phyloP scores from a whole-genome alignment of 768 basidiomycete genomes.

The Hericium alpestre region DNA sequence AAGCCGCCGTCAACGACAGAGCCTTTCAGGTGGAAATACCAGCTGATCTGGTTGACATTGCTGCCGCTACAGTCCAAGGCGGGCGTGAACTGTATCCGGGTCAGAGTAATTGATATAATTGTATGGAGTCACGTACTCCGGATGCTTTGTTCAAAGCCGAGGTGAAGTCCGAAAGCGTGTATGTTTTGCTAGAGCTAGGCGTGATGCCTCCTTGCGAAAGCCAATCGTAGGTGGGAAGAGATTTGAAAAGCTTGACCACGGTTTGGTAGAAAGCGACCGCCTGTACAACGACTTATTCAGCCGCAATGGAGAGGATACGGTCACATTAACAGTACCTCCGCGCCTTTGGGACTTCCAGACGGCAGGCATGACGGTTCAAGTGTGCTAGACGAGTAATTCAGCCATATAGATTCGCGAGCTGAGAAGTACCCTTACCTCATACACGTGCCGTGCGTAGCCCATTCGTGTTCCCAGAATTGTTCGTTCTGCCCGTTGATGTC shows the following conservation, averaged over 20 bases:
- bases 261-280: slow-evolving; percentile 47
- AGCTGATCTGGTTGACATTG: slow-evolving; percentile 36
- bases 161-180: slow-evolving; percentile 42
- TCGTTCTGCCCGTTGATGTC: slow-evolving; percentile 50
- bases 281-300: slow-evolving; percentile 20
- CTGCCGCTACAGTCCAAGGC: slow-evolving; percentile 32
- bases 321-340: slow-evolving; percentile 34
- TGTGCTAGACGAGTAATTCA: slow-evolving; percentile 31
- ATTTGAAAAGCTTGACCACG: slow-evolving; percentile 20
- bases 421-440: slow-evolving; percentile 7
- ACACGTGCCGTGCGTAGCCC: slow-evolving; percentile 57
- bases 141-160: slow-evolving; percentile 45
- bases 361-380: slow-evolving; percentile 50
- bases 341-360: slow-evolving; percentile 43
- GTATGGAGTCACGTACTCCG: slow-evolving; percentile 27
- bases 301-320: neutral
- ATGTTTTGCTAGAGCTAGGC: slow-evolving; percentile 48
- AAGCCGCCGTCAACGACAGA: slow-evolving; percentile 60
- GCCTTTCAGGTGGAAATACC: slow-evolving; percentile 57
- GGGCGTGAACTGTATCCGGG: slow-evolving; percentile 27
- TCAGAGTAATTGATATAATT: neutral
- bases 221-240: slow-evolving; percentile 67
- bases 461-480: slow-evolving; percentile 71
- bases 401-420: neutral
- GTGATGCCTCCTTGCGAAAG: slow-evolving; percentile 63